A percentile compares a stretch with the other conserved stretches of the same genome.
Conservation (phyloP, 192 early-diverging fungal species). For the Mortierella antarctica region DNA sequence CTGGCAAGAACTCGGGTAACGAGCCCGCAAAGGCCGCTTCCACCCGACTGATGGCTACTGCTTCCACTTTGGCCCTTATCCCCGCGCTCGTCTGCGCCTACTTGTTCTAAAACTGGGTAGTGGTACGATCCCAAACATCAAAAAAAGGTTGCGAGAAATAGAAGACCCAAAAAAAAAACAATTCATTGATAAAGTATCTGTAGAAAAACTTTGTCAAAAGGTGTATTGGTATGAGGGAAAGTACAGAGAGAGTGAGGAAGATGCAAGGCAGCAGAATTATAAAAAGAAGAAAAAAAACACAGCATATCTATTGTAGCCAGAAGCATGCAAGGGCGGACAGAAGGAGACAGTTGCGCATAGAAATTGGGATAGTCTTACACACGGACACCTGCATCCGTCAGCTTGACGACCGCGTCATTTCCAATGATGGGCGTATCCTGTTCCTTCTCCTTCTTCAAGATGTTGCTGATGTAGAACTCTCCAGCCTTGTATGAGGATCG, state of each 20-base stretch:
- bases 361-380: constrained; percentile 14
- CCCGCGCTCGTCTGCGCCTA: constrained; percentile 29
- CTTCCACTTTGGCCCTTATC: background rate
- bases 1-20: constrained; percentile 1
- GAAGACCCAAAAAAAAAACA: constrained; percentile 3
- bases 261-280: background rate
- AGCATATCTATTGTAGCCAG: background rate
- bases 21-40: background rate
- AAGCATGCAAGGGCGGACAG: background rate
- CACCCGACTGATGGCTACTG: background rate
- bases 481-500: constrained; percentile 97
- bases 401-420: constrained; percentile 49
- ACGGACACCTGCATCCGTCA: constrained; percentile 38
- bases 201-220: no score
- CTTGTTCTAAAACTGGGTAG: constrained; percentile 9
- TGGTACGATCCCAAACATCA: background rate
- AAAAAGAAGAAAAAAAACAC: constrained; percentile 2
- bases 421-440: constrained; percentile 22
- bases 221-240: background rate
- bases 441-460: constrained; percentile 68
- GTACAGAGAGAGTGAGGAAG: background rate
- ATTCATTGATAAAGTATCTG: background rate
- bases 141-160: background rate
- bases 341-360: background rate
- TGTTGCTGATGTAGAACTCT: constrained; percentile 96